phyloP scores from a whole-genome alignment of 2,329 filamentous ascomycete genomes.

The Zymoseptoria crescenta region DNA sequence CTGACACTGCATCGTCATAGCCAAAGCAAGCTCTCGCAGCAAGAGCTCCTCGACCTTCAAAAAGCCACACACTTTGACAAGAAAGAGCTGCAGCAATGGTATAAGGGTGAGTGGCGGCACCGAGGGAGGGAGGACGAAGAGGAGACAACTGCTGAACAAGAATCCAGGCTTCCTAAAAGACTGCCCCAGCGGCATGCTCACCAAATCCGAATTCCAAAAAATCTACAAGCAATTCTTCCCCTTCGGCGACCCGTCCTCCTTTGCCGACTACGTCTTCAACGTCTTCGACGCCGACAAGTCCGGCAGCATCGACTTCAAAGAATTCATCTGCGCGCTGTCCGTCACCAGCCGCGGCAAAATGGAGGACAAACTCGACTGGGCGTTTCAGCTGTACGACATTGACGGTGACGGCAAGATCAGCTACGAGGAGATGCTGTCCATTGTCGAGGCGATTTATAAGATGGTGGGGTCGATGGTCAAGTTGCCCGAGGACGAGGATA shows the following conservation, averaged over 20 bases:
- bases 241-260: conserved; percentile 92
- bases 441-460: conserved; percentile 99
- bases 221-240: conserved; percentile 99
- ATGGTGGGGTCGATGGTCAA: conserved; percentile 99
- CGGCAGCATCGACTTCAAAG: conserved; percentile 97
- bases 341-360: conserved; percentile 96
- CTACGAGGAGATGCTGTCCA: conserved; percentile 97
- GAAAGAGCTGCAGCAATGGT: conserved; percentile 99
- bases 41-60: conserved; percentile 91
- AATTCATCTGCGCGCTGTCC: conserved; percentile 96
- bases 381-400: conserved; percentile 98
- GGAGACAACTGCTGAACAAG: conserved; percentile 10
- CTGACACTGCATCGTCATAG: conserved; percentile 45
- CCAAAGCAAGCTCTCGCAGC: conserved; percentile 95
- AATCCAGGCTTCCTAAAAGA: conserved; percentile 86
- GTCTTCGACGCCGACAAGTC: conserved; percentile 98
- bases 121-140: not conserved
- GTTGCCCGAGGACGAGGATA: conserved; percentile 96
- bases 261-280: conserved; percentile 98
- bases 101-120: conserved; percentile 69
- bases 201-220: conserved; percentile 98
- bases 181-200: conserved; percentile 92
- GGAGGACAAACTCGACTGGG: conserved; percentile 99
- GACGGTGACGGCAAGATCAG: conserved; percentile 98
- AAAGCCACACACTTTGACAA: conserved; percentile 98